These are phyloP conservation scores for Nakaseomyces bracarensis DNA, from an alignment of 1,139 yeast genomes.

Conservation along the genomic window DNA sequence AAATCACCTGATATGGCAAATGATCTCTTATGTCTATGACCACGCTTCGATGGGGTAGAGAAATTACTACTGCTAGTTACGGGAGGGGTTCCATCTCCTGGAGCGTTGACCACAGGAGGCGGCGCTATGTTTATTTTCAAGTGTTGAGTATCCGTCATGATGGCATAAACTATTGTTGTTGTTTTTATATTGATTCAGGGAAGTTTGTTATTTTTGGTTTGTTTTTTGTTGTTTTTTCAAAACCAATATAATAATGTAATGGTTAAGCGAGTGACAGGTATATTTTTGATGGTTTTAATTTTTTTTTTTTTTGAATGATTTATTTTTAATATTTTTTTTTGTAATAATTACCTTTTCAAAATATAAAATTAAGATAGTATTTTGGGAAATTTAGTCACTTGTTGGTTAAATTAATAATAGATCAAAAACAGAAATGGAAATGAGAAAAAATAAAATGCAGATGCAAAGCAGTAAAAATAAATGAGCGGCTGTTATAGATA, in stretches of 20 bases:
- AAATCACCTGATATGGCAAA: slow-evolving; percentile 71
- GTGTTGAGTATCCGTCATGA: slow-evolving; percentile 5
- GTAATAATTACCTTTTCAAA: no score
- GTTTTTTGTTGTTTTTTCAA: neutral
- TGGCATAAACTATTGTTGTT: neutral
- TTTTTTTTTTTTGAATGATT: neutral
- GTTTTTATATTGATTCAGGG: no score
- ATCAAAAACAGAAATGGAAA: no score
- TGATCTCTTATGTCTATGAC: slow-evolving; percentile 60
- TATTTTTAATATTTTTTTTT: neutral
- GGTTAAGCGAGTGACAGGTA: neutral
- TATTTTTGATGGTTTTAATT: neutral
- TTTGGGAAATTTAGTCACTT: no score
- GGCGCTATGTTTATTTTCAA: neutral
- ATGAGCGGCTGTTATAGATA: no score
- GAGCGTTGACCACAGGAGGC: slow-evolving; percentile 3
- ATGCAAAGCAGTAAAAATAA: no score
- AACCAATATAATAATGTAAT: no score
- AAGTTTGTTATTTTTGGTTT: no score
- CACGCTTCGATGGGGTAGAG: slow-evolving; percentile 31
- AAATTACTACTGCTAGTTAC: neutral
- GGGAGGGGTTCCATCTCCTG: slow-evolving; percentile 3
- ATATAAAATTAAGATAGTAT: no score
- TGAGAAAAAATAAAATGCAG: no score
- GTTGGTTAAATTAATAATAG: no score